phyloP scores from a whole-genome alignment of 2,329 filamentous ascomycete genomes.

The Cladophialophora bantiana region DNA sequence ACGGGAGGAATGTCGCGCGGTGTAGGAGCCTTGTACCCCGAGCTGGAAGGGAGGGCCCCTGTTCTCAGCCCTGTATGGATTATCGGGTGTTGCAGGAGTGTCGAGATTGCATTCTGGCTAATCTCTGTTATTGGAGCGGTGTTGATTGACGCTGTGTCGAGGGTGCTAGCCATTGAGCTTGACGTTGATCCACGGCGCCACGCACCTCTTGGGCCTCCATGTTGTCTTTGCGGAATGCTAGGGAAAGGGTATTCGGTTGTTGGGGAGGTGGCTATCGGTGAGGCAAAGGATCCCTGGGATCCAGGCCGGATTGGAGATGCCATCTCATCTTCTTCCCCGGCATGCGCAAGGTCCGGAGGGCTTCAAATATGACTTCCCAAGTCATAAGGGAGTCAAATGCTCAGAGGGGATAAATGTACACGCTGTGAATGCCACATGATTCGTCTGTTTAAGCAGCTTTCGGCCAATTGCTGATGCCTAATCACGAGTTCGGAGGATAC shows the following conservation, averaged over 20 bases:
- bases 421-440: neutral
- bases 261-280: conserved; percentile 31
- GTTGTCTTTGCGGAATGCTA: conserved; percentile 26
- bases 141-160: conserved; percentile 69
- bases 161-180: conserved; percentile 83
- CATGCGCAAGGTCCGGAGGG: neutral
- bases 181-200: conserved; percentile 79
- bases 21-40: conserved; percentile 81
- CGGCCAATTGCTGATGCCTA: conserved; percentile 4
- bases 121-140: conserved; percentile 69
- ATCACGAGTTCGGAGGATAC: neutral
- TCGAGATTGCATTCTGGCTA: conserved; percentile 94
- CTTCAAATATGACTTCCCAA: neutral
- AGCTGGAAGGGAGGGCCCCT: conserved; percentile 72
- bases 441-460: neutral
- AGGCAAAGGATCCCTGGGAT: conserved; percentile 22
- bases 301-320: conserved; percentile 30
- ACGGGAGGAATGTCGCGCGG: conserved; percentile 92
- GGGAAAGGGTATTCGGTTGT: conserved; percentile 38
- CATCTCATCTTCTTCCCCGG: conserved; percentile 27
- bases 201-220: conserved; percentile 23
- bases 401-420: neutral
- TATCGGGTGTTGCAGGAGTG: conserved; percentile 88
- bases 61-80: conserved; percentile 85
- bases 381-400: neutral